Conservation (phyloP, 345 rosid species). For the Erucastrum elatum region DNA sequence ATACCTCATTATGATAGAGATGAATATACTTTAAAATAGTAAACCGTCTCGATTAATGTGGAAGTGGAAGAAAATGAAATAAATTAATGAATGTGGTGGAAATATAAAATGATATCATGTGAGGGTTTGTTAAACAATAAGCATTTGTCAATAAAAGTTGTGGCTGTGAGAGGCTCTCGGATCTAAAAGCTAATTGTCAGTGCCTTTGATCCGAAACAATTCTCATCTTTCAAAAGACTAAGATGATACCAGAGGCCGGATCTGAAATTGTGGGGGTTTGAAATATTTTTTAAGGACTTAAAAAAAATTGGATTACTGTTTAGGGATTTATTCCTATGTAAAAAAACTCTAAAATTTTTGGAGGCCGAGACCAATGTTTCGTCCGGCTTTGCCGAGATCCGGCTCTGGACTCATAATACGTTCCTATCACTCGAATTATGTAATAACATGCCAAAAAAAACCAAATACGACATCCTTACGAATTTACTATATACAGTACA, state of each 20-base stretch:
- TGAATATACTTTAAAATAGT: background rate
- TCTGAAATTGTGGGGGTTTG: too few species aligned
- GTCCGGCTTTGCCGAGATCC: too few species aligned
- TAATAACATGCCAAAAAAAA: background rate
- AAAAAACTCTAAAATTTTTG: too few species aligned
- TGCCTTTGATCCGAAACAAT: conserved; percentile 39
- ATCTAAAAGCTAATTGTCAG: conserved; percentile 37
- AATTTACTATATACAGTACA: background rate
- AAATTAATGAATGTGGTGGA: conserved; percentile 16
- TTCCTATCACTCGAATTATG: conserved; percentile 19
- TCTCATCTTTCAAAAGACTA: background rate
- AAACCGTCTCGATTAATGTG: conserved; percentile 23
- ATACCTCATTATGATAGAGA: conserved; percentile 35
- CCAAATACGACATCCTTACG: background rate
- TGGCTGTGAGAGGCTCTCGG: conserved; percentile 37
- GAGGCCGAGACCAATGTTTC: too few species aligned
- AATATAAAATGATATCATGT: conserved; percentile 35
- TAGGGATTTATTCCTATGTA: too few species aligned
- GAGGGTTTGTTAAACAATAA: conserved; percentile 38
- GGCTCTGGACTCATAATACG: background rate
- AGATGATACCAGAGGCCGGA: too few species aligned
- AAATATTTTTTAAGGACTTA: too few species aligned
- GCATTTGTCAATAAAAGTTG: conserved; percentile 34
- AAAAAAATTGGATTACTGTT: too few species aligned
- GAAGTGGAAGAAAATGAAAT: conserved; percentile 26